These are phyloP conservation scores for Psilocybe tampanensis DNA, from an alignment of 768 basidiomycete species.

Conservation along the genomic window DNA sequence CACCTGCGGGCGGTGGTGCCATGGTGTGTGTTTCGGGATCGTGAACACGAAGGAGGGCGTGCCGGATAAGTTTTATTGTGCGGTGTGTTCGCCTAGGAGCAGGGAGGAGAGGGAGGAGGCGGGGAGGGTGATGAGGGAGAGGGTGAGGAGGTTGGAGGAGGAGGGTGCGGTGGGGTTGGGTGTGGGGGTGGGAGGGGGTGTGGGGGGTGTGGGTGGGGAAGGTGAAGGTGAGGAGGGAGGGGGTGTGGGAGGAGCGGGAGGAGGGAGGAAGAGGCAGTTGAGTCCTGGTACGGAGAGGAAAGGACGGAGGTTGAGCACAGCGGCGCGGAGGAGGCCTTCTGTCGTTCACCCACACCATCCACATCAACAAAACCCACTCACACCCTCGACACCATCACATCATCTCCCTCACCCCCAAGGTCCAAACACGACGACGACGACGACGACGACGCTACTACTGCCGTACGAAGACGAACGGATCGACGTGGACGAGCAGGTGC, in stretches of 20 bases:
- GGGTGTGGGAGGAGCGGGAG: constrained; percentile 14
- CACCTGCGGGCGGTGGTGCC: constrained; percentile 80
- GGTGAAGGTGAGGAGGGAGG: constrained; percentile 26
- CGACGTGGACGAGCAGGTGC: constrained; percentile 50
- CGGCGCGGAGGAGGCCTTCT: constrained; percentile 32
- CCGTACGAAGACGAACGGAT: constrained; percentile 40
- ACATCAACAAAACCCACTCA: constrained; percentile 20
- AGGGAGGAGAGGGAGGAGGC: constrained; percentile 49
- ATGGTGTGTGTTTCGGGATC: constrained; percentile 77
- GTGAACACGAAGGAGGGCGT: constrained; percentile 50
- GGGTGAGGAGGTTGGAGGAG: constrained; percentile 33
- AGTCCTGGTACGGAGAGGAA: constrained; percentile 39
- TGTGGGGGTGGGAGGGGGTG: constrained; percentile 43
- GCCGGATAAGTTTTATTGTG: constrained; percentile 80
- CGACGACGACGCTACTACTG: too few relatives aligned
- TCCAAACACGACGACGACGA: too few relatives aligned
- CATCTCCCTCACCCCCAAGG: too few relatives aligned
- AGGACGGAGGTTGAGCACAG: constrained; percentile 35
- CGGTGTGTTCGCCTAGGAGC: constrained; percentile 44
- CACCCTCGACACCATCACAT: too few relatives aligned
- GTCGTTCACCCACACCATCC: constrained; percentile 22
- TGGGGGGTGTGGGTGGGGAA: constrained; percentile 39
- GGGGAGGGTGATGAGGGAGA: neutral
- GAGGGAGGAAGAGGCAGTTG: constrained; percentile 36
- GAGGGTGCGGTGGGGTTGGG: constrained; percentile 17